These are phyloP conservation scores for Scenedesmus sp. DNA, from an alignment of 163 green algal genomes.

Conservation along the genomic window DNA sequence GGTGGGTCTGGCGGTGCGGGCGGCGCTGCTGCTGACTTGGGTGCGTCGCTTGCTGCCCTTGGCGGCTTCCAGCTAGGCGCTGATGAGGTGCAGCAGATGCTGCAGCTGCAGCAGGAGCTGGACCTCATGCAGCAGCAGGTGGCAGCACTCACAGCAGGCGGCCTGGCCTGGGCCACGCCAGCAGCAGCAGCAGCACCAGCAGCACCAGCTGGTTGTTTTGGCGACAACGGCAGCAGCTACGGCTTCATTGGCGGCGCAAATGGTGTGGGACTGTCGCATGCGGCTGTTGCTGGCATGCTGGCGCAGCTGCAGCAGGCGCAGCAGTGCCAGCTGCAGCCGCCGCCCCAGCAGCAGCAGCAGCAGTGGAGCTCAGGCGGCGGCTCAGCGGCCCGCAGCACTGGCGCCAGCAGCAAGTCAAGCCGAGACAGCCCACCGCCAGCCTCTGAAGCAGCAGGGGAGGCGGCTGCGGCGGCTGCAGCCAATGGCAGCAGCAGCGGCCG, in stretches of 20 bases:
- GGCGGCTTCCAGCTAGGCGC: constrained; percentile 28
- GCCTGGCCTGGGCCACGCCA: background rate
- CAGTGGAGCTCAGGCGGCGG: background rate
- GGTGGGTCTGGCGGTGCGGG: background rate
- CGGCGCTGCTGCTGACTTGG: constrained; percentile 4
- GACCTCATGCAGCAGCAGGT: constrained; percentile 35
- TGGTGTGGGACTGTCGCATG: background rate
- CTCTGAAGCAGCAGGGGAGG: background rate
- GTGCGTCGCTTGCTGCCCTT: background rate
- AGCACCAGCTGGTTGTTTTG: background rate
- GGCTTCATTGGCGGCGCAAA: background rate
- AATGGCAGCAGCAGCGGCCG: background rate
- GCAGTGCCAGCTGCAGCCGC: background rate
- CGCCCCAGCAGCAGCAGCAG: background rate
- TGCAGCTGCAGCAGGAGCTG: constrained; percentile 45
- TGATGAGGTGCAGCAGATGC: constrained; percentile 40
- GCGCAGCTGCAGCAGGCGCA: background rate
- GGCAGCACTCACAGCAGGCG: background rate
- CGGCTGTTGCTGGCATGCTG: background rate
- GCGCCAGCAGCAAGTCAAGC: background rate
- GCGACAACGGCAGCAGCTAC: background rate
- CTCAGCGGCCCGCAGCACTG: background rate
- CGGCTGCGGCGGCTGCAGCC: background rate
- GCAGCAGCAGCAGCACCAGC: background rate
- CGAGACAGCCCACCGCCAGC: background rate